These are phyloP conservation scores for Ganoderma sinense DNA, from an alignment of 1,284 basidiomycete species.

Conservation along the genomic window DNA sequence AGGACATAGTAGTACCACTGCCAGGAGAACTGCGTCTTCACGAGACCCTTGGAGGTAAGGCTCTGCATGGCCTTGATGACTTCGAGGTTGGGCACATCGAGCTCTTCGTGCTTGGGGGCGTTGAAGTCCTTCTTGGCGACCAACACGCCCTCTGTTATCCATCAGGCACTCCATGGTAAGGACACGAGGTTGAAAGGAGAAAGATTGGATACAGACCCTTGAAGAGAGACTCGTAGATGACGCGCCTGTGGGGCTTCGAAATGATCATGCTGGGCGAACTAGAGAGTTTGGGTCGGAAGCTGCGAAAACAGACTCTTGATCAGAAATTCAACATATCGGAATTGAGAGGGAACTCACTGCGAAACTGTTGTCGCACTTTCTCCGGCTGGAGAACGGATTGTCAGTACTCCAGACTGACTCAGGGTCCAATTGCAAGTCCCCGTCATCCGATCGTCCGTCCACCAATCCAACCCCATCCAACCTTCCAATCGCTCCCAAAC, in stretches of 20 bases:
- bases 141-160: slow-evolving; percentile 87
- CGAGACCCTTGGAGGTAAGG: slow-evolving; percentile 93
- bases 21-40: slow-evolving; percentile 99
- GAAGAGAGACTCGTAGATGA: slow-evolving; percentile 98
- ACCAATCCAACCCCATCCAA: slow-evolving; percentile 40
- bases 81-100: slow-evolving; percentile 96
- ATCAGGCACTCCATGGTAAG: slow-evolving; percentile 8
- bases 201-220: slow-evolving; percentile 71
- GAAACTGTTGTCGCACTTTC: slow-evolving; percentile 42
- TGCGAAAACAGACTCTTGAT: slow-evolving; percentile 27
- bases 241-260: slow-evolving; percentile 82
- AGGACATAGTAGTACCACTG: slow-evolving; percentile 96
- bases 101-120: slow-evolving; percentile 96
- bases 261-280: slow-evolving; percentile 82
- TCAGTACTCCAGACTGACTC: slow-evolving; percentile 32
- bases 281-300: slow-evolving; percentile 50
- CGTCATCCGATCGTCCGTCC: slow-evolving; percentile 37
- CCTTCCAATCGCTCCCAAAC: slow-evolving; percentile 20
- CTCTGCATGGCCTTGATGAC: slow-evolving; percentile 99
- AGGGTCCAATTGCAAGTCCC: slow-evolving; percentile 7
- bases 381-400: slow-evolving; percentile 38
- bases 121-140: slow-evolving; percentile 99
- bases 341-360: slow-evolving; percentile 39
- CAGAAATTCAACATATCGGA: not conserved
- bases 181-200: not conserved